Percentiles rank a stretch among this genome's conserved stretches.
Evolutionary conservation across 208 protist genomes (phyloP).

Genomic region (Jaenimonas drosophilae): DNA sequence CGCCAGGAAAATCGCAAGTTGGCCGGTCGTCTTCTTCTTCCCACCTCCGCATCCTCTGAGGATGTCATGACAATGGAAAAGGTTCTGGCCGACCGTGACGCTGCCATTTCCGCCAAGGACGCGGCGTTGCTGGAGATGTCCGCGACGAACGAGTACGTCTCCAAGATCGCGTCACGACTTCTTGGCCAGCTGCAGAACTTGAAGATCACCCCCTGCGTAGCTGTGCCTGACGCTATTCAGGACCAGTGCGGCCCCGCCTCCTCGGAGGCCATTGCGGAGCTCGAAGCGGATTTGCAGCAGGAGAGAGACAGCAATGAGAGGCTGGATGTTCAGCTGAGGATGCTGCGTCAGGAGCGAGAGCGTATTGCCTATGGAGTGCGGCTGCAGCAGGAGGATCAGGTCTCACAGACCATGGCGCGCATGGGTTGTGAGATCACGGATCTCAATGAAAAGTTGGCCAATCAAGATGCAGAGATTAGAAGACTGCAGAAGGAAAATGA

Average conservation of each 20-base stretch:
- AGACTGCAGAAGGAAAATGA: too few relatives aligned
- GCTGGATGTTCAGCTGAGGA: conserved; percentile 34
- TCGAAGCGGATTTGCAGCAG: conserved; percentile 34
- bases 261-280: conserved; percentile 45
- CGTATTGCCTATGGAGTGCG: too few relatives aligned
- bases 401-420: too few relatives aligned
- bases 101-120: conserved; percentile 61
- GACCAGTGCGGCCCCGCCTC: too few relatives aligned
- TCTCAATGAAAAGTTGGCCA: too few relatives aligned
- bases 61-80: conserved; percentile 15
- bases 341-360: conserved; percentile 54
- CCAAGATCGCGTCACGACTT: conserved; percentile 46
- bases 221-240: conserved; percentile 54
- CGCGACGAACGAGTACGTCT: conserved; percentile 68
- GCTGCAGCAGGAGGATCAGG: conserved; percentile 52
- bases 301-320: too few relatives aligned
- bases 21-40: conserved; percentile 17
- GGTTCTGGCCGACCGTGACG: conserved; percentile 56
- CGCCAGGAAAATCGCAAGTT: conserved; percentile 42
- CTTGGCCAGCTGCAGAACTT: conserved; percentile 63
- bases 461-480: too few relatives aligned
- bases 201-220: conserved; percentile 53
- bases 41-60: conserved; percentile 14
- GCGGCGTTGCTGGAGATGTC: conserved; percentile 68
- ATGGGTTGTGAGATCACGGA: too few relatives aligned